Evolutionary conservation across 129 eudicot species (phyloP).

Genomic region (Artemisia tridentata): DNA sequence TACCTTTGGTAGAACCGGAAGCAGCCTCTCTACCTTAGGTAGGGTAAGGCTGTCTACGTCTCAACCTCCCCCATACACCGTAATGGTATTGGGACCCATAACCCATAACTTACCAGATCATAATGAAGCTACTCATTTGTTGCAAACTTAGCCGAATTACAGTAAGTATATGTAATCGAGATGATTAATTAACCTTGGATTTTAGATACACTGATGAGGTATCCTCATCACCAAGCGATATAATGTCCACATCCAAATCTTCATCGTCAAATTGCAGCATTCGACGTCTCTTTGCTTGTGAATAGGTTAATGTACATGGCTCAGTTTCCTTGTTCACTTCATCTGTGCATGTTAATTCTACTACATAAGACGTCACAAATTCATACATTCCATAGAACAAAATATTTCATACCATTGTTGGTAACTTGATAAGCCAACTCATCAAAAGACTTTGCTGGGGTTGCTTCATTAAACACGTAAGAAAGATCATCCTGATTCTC

Average conservation of each 20-base stretch:
- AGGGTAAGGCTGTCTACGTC: too few species aligned
- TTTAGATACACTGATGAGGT: conserved; percentile 49
- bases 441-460: conserved; percentile 83
- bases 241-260: conserved; percentile 37
- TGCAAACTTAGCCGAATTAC: conserved; percentile 3
- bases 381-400: not conserved
- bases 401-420: conserved; percentile 34
- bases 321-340: conserved; percentile 44
- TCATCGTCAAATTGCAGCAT: conserved; percentile 70
- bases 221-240: conserved; percentile 49
- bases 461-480: conserved; percentile 59
- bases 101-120: not conserved
- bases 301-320: conserved; percentile 39
- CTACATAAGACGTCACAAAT: conserved; percentile 19
- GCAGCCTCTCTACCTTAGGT: too few species aligned
- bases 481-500: conserved; percentile 52
- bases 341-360: conserved; percentile 46
- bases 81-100: too few species aligned
- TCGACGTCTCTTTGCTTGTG: conserved; percentile 83
- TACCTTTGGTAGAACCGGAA: too few species aligned
- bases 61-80: too few species aligned
- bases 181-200: conserved; percentile 57
- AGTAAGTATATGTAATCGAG: not conserved
- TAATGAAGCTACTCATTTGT: not conserved
- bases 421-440: conserved; percentile 55